phyloP scores from a whole-genome alignment of 768 basidiomycete genomes.

The Epithele typhae region DNA sequence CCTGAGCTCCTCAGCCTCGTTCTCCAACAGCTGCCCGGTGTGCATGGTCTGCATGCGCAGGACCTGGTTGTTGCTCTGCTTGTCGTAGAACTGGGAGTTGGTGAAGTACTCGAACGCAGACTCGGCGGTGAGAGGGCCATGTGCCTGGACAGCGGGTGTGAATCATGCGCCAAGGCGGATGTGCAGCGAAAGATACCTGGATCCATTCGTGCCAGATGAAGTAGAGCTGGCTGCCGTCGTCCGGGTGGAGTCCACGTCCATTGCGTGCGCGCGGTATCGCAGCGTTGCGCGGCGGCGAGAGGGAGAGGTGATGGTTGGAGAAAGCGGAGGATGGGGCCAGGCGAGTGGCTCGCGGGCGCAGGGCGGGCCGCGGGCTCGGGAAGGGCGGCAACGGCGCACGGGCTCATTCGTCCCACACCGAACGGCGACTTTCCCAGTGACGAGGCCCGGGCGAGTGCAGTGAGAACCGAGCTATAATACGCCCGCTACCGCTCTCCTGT shows the following conservation, averaged over 20 bases:
- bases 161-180: neutral
- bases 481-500: conserved; percentile 22
- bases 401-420: conserved; percentile 12
- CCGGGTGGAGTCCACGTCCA: conserved; percentile 68
- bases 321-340: neutral
- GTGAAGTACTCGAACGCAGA: conserved; percentile 90
- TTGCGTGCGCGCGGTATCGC: conserved; percentile 14
- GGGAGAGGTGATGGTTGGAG: conserved; percentile 4
- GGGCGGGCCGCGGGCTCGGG: neutral
- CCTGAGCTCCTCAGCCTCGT: conserved; percentile 87
- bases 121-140: conserved; percentile 70
- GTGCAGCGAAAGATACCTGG: conserved; percentile 40
- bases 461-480: conserved; percentile 15
- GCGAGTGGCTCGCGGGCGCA: conserved; percentile 6
- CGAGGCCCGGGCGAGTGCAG: conserved; percentile 12
- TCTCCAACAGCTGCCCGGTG: conserved; percentile 67
- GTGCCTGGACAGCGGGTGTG: conserved; percentile 9
- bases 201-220: conserved; percentile 94
- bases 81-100: conserved; percentile 91
- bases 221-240: conserved; percentile 78
- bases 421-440: conserved; percentile 6
- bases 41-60: conserved; percentile 93
- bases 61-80: conserved; percentile 89
- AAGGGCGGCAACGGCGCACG: neutral
- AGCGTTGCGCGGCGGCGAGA: neutral